Evolutionary conservation across 768 basidiomycete genomes (phyloP).

Genomic region (Lentinula detonsa): DNA sequence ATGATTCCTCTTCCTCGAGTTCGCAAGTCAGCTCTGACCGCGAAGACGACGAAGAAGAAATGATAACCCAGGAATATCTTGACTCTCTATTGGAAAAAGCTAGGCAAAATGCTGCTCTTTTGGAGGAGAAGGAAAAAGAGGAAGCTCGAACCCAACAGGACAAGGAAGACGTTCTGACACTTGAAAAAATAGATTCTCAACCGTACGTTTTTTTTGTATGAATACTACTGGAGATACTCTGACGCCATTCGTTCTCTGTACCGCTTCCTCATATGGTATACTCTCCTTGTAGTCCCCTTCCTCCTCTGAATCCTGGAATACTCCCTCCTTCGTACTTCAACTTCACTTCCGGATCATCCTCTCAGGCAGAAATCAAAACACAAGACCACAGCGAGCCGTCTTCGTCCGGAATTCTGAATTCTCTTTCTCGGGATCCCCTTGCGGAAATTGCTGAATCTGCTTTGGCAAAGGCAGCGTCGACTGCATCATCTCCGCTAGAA

Average conservation of each 20-base stretch:
- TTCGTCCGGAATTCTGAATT: slow-evolving; percentile 34
- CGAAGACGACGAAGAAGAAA: slow-evolving; percentile 29
- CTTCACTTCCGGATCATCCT: not conserved
- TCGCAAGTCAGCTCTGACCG: slow-evolving; percentile 14
- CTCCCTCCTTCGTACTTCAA: slow-evolving; percentile 64
- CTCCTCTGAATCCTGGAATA: slow-evolving; percentile 57
- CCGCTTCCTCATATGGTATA: not conserved
- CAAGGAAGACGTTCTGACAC: slow-evolving; percentile 51
- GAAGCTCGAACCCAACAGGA: slow-evolving; percentile 10
- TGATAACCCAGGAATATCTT: slow-evolving; percentile 52
- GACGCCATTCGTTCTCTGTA: not conserved
- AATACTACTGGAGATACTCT: no score
- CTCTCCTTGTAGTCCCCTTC: slow-evolving; percentile 41
- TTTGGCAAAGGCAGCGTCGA: slow-evolving; percentile 36
- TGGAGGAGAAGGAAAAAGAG: slow-evolving; percentile 23
- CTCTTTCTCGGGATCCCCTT: slow-evolving; percentile 53
- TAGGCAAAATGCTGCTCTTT: slow-evolving; percentile 36
- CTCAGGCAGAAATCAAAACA: not conserved
- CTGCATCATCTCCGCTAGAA: slow-evolving; percentile 49
- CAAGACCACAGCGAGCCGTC: not conserved
- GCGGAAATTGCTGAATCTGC: slow-evolving; percentile 48
- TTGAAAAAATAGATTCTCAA: slow-evolving; percentile 26
- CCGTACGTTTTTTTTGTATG: not conserved
- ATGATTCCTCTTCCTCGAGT: slow-evolving; percentile 16
- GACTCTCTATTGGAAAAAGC: slow-evolving; percentile 61